Evolutionary conservation across 768 basidiomycete genomes (phyloP).

Genomic region (Termitomyces sp.): DNA sequence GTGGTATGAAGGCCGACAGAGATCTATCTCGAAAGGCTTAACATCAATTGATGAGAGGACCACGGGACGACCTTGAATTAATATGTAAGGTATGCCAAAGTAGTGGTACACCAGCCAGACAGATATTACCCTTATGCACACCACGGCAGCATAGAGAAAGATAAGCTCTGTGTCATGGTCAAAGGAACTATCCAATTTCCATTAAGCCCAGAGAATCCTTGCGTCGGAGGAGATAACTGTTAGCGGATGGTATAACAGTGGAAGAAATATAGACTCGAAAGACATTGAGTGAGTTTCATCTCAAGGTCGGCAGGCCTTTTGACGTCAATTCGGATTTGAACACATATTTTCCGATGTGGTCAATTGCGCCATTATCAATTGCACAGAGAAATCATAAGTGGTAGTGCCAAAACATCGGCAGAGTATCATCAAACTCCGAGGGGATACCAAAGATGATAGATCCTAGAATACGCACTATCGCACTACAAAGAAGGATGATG

Average conservation of each 20-base stretch:
- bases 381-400: neutral
- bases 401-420: neutral
- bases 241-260: neutral
- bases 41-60: neutral
- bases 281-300: neutral
- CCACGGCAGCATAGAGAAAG: conserved; percentile 10
- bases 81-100: neutral
- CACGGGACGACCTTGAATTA: conserved; percentile 5
- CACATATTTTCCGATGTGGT: neutral
- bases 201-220: neutral
- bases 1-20: neutral
- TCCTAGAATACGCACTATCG: neutral
- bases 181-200: conserved; percentile 1
- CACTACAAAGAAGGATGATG: neutral
- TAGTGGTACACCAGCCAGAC: neutral
- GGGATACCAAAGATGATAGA: neutral
- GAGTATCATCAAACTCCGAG: neutral
- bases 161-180: neutral
- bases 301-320: neutral
- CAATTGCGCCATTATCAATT: too few relatives aligned
- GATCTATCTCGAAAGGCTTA: neutral
- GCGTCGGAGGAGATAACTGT: neutral
- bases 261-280: neutral
- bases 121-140: neutral
- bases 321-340: neutral